Percentiles rank a stretch among this genome's conserved stretches.
phyloP scores from a whole-genome alignment of 2,329 filamentous ascomycete genomes.

The Fusarium kyushuense region DNA sequence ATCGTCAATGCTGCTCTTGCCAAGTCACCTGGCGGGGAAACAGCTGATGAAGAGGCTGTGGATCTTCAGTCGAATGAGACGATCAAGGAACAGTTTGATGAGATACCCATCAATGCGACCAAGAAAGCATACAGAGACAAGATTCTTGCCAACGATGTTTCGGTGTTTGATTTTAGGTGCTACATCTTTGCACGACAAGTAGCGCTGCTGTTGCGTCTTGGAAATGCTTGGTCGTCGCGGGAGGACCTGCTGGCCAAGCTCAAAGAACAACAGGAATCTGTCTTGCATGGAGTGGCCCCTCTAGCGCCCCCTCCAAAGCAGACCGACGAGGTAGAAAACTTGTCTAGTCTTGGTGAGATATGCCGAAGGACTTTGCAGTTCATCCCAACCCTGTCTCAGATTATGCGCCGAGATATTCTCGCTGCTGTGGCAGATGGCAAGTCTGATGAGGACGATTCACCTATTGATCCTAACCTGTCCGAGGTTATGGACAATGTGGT shows the following conservation, averaged over 20 bases:
- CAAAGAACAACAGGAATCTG: constrained; percentile 70
- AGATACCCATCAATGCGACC: constrained; percentile 71
- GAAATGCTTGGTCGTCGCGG: constrained; percentile 75
- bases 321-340: constrained; percentile 75
- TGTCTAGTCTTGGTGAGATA: constrained; percentile 85
- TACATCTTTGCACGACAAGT: constrained; percentile 95
- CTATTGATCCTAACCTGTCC: constrained; percentile 54
- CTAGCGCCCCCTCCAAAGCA: constrained; percentile 61
- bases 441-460: constrained; percentile 52
- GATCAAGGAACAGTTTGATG: constrained; percentile 60
- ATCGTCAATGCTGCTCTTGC: constrained; percentile 66
- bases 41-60: constrained; percentile 59
- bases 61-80: constrained; percentile 62
- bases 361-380: constrained; percentile 87
- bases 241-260: constrained; percentile 73
- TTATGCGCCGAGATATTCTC: constrained; percentile 82
- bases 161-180: constrained; percentile 92
- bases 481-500: constrained; percentile 79
- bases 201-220: constrained; percentile 81
- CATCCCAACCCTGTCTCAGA: constrained; percentile 81
- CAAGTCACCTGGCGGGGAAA: constrained; percentile 49
- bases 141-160: constrained; percentile 94
- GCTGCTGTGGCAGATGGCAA: constrained; percentile 65
- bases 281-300: constrained; percentile 68
- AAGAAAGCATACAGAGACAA: constrained; percentile 90